Base-by-base conservation (phyloP, 2,329 filamentous ascomycete genomes). In the Cladobotryum protrusum region DNA sequence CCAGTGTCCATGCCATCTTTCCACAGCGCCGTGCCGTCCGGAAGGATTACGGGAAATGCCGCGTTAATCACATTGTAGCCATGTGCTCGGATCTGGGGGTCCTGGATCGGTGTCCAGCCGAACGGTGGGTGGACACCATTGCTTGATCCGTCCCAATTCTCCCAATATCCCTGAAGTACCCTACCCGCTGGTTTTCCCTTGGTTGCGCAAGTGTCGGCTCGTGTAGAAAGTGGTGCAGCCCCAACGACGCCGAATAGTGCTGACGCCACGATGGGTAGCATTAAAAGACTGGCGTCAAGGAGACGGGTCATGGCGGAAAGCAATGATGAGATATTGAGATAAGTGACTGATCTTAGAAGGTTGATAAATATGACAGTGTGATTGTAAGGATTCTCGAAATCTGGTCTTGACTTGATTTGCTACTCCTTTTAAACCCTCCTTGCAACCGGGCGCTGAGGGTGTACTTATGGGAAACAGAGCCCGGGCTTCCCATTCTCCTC, bases 41-140 rank as follows among this genome's bases (percentile, higher is more conserved):
- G 58, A 1, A 61, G 55, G 41, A 67, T 67, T 47, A 67, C 52
- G 33, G 65, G 65, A 47, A 67, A 67, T 11, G 65, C 65, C 5
- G 64, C 64, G 36, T 57, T 63, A 45, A 66, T 60, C 11, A 67
- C 65, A 42, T 67, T 67, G 56, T 67, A 67, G 33, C 65, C 65
- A 42, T 67, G 59, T 12, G 56, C 35, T 19, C 24, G 44, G 46
- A 67, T 64, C 40, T 46, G 49, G 13, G 65, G 53, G 52, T 67
- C 55, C 7, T 56, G 43, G 46, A 67, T 67, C 1, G 63, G 60
- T 12, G 60, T 65, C 64, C 64, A 67, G 45, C 65, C 65, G 47
- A 66, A 61, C 3, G 47, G 47, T 8, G 65, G 64, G 53, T 67
- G 65, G 3, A 66, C 63, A 14, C 63, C 64, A 47, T 64, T 66